Percentiles rank a stretch among this genome's conserved stretches.
Conservation (phyloP, 371 early-diverging fungal species). For the Actinomortierella wolfii region DNA sequence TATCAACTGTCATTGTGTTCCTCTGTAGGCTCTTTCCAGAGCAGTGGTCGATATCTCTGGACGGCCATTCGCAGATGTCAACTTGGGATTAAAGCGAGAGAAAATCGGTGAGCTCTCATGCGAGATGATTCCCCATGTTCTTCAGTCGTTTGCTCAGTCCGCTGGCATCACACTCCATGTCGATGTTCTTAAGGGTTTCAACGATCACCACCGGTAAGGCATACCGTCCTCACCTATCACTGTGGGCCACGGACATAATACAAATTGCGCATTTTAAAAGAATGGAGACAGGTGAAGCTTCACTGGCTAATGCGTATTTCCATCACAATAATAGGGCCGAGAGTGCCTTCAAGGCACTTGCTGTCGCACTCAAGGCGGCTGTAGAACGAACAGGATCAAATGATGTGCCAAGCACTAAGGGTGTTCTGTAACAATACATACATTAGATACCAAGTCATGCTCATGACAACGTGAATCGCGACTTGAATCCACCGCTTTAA, state of each 20-base stretch:
- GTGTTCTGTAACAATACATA: constrained; percentile 67
- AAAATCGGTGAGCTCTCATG: constrained; percentile 87
- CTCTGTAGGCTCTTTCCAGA: constrained; percentile 78
- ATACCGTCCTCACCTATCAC: too few species aligned
- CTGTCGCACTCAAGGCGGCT: constrained; percentile 92
- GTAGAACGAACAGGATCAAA: constrained; percentile 78
- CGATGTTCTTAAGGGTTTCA: constrained; percentile 89
- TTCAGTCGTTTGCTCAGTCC: constrained; percentile 87
- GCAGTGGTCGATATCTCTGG: constrained; percentile 98
- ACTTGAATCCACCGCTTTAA: too few species aligned
- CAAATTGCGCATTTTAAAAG: background rate
- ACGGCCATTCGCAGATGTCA: constrained; percentile 83
- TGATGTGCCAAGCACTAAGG: constrained; percentile 94
- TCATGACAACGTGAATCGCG: too few species aligned
- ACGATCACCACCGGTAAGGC: constrained; percentile 90
- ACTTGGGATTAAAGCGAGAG: constrained; percentile 87
- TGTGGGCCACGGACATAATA: background rate
- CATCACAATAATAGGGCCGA: constrained; percentile 72
- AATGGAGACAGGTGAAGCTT: background rate
- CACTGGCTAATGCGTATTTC: background rate
- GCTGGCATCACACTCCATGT: constrained; percentile 96
- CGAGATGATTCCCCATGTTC: constrained; percentile 97
- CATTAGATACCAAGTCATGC: too few species aligned
- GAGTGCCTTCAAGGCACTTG: constrained; percentile 95
- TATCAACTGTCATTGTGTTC: background rate